phyloP scores from a whole-genome alignment of 345 rosid species.

The Xanthoceras sorbifolium region DNA sequence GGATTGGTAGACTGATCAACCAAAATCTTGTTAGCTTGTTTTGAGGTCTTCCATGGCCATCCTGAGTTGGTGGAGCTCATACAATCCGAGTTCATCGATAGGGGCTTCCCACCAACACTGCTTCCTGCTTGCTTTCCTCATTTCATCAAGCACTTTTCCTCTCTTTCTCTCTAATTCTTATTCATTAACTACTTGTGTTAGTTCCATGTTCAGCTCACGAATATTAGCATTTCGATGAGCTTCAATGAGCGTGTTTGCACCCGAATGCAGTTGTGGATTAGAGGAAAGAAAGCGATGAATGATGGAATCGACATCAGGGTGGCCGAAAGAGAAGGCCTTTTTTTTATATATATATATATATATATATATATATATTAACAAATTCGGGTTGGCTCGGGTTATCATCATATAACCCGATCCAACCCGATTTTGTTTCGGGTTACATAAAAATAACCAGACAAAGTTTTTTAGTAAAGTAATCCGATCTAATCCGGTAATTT shows the following conservation, averaged over 20 bases:
- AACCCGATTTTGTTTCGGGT: too few species aligned
- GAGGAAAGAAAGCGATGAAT: constrained; percentile 34
- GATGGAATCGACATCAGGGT: constrained; percentile 46
- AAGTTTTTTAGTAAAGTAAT: too few species aligned
- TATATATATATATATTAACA: too few species aligned
- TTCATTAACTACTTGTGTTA: constrained; percentile 22
- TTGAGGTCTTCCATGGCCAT: constrained; percentile 31
- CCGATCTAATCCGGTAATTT: too few species aligned
- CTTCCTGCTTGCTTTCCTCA: constrained; percentile 15
- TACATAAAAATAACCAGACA: too few species aligned
- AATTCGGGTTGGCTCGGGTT: too few species aligned
- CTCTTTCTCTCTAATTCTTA: constrained; percentile 35
- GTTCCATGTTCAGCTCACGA: constrained; percentile 30
- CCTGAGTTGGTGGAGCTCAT: constrained; percentile 28
- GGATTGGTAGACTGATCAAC: constrained; percentile 16
- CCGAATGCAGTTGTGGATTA: not conserved
- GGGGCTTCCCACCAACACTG: constrained; percentile 39
- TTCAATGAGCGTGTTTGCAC: constrained; percentile 22
- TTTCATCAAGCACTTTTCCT: constrained; percentile 25
- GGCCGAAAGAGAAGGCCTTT: constrained; percentile 62
- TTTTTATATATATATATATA: too few species aligned
- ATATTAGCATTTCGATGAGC: constrained; percentile 33
- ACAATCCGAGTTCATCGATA: constrained; percentile 24
- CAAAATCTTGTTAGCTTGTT: constrained; percentile 24
- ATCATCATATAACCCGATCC: too few species aligned